Percentiles rank a stretch among this genome's conserved stretches.
phyloP scores from a whole-genome alignment of 2,329 filamentous ascomycete genomes.

The Sclerotinia nivalis region DNA sequence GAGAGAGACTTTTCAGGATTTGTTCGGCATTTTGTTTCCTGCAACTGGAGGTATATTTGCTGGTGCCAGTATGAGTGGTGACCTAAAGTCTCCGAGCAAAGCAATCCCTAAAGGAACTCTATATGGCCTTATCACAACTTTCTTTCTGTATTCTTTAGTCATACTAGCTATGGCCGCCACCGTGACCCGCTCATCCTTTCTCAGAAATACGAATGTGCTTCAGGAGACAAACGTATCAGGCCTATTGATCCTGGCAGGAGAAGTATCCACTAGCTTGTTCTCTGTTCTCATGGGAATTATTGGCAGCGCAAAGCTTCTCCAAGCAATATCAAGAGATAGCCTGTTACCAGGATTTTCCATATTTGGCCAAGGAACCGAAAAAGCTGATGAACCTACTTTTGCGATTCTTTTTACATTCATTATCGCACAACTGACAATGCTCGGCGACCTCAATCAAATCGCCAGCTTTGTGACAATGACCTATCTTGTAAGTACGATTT shows the following conservation, averaged over 20 bases:
- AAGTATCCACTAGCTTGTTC: slow-evolving; percentile 81
- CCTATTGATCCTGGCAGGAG: slow-evolving; percentile 72
- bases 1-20: slow-evolving; percentile 71
- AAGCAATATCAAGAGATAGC: slow-evolving; percentile 77
- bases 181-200: slow-evolving; percentile 71
- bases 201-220: slow-evolving; percentile 70
- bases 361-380: slow-evolving; percentile 72
- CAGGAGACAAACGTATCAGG: slow-evolving; percentile 78
- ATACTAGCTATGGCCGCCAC: slow-evolving; percentile 77
- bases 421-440: slow-evolving; percentile 75
- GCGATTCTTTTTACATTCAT: slow-evolving; percentile 76
- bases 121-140: slow-evolving; percentile 73
- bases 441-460: slow-evolving; percentile 84
- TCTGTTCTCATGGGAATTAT: slow-evolving; percentile 86
- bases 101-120: slow-evolving; percentile 84
- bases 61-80: slow-evolving; percentile 88
- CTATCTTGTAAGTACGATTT: slow-evolving; percentile 59
- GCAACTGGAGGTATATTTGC: slow-evolving; percentile 60
- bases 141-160: slow-evolving; percentile 73
- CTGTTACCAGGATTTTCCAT: slow-evolving; percentile 73
- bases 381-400: slow-evolving; percentile 71
- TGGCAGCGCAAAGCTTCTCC: slow-evolving; percentile 79
- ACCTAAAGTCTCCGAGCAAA: slow-evolving; percentile 78
- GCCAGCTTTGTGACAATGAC: slow-evolving; percentile 89
- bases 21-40: slow-evolving; percentile 86